These are phyloP conservation scores for Musa beccarii DNA, from an alignment of 176 grass and related monocot species.

Conservation along the genomic window DNA sequence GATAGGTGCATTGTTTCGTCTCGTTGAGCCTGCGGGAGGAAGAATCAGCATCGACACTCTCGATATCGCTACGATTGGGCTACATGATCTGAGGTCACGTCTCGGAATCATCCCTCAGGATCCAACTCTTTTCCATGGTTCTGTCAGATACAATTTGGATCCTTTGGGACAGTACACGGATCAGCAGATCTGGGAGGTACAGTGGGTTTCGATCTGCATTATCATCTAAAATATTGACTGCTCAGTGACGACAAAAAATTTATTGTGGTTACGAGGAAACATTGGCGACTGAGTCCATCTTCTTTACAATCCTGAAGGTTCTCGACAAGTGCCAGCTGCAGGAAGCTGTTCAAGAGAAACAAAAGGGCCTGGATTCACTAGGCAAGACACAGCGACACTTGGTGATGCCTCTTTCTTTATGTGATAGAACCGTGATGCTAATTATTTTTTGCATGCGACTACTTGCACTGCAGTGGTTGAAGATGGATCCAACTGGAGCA, in stretches of 20 bases:
- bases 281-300: conserved; percentile 4
- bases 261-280: background rate
- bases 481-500: conserved; percentile 94
- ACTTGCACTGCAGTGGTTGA: conserved; percentile 45
- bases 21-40: conserved; percentile 85
- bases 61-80: conserved; percentile 58
- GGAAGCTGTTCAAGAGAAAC: conserved; percentile 78
- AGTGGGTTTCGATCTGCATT: background rate
- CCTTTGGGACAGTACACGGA: conserved; percentile 56
- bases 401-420: background rate
- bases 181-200: conserved; percentile 85
- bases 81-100: conserved; percentile 81
- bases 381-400: conserved; percentile 26
- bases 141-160: conserved; percentile 81
- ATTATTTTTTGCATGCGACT: background rate
- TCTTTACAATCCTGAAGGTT: conserved; percentile 36
- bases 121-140: conserved; percentile 80
- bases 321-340: conserved; percentile 86
- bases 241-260: background rate
- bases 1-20: conserved; percentile 76
- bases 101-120: conserved; percentile 97
- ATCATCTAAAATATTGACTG: background rate
- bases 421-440: background rate
- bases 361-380: conserved; percentile 61
- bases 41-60: conserved; percentile 56